These are phyloP conservation scores for Ustilago xerochloae DNA, from an alignment of 1,284 basidiomycete genomes.

Conservation along the genomic window DNA sequence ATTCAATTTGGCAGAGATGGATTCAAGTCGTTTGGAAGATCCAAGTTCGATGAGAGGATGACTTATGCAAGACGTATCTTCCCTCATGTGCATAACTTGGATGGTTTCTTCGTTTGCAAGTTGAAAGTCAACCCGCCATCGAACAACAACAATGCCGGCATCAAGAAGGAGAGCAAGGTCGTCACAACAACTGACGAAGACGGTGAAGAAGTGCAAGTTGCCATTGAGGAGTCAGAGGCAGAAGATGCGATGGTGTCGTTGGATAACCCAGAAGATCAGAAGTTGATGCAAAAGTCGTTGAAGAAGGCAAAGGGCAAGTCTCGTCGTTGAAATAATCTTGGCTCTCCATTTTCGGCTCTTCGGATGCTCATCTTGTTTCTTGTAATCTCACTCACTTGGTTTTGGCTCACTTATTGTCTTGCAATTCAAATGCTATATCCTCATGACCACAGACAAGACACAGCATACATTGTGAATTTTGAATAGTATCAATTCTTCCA, in stretches of 20 bases:
- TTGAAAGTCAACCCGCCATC: slow-evolving; percentile 78
- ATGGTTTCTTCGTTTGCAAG: slow-evolving; percentile 98
- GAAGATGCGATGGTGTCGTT: slow-evolving; percentile 23
- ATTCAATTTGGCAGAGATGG: slow-evolving; percentile 93
- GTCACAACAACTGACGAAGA: not conserved
- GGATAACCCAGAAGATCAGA: slow-evolving; percentile 46
- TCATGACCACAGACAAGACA: not conserved
- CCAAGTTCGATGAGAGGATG: slow-evolving; percentile 83
- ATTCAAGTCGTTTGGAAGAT: slow-evolving; percentile 88
- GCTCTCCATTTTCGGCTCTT: not conserved
- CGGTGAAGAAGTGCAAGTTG: slow-evolving; percentile 8
- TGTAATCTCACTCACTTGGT: not conserved
- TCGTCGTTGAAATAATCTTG: slow-evolving; percentile 9
- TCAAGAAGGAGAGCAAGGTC: not conserved
- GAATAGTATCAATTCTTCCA: not conserved
- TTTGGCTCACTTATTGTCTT: not conserved
- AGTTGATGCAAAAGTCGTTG: slow-evolving; percentile 43
- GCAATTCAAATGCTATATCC: not conserved
- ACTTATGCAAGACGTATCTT: slow-evolving; percentile 66
- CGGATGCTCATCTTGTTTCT: not conserved
- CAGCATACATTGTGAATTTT: not conserved
- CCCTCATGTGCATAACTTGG: slow-evolving; percentile 75
- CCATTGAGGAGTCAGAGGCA: not conserved
- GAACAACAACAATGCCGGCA: slow-evolving; percentile 19
- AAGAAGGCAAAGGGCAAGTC: slow-evolving; percentile 41